Percentiles rank a stretch among this genome's conserved stretches.
Evolutionary conservation across 2,329 filamentous ascomycete genomes (phyloP).

Genomic region (Ceratocystis colombiana): DNA sequence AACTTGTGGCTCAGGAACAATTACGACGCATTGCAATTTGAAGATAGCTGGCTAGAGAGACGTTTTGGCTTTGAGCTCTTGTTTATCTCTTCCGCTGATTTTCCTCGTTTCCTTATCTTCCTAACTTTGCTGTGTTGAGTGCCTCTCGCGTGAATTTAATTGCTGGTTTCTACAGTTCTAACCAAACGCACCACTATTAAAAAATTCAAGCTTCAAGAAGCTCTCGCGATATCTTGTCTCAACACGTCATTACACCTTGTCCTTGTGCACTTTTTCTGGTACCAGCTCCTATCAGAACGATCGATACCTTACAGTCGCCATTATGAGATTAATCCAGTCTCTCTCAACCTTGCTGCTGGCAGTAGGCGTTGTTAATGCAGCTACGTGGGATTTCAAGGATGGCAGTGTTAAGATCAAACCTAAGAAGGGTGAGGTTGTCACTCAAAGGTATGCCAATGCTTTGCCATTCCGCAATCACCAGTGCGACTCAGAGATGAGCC

Average conservation of each 20-base stretch:
- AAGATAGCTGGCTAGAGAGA: constrained; percentile 9
- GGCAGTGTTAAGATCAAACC: constrained; percentile 54
- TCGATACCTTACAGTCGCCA: neutral
- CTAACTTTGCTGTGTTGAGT: neutral
- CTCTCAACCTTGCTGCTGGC: constrained; percentile 39
- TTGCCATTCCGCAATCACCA: too few relatives aligned
- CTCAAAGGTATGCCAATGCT: constrained; percentile 51
- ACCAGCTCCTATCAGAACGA: constrained; percentile 2
- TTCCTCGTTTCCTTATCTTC: neutral
- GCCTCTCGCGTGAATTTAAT: constrained; percentile 10
- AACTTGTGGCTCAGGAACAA: neutral
- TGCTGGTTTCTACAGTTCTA: constrained; percentile 14
- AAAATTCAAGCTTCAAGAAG: constrained; percentile 3
- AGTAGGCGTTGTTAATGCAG: constrained; percentile 42
- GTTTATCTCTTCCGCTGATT: neutral
- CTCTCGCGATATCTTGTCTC: constrained; percentile 9
- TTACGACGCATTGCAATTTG: constrained; percentile 5
- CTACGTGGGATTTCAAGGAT: constrained; percentile 66
- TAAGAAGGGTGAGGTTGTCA: constrained; percentile 53
- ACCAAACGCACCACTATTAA: neutral
- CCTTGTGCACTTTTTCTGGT: constrained; percentile 22
- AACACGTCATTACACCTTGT: constrained; percentile 16
- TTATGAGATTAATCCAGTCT: constrained; percentile 27
- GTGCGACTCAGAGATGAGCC: too few relatives aligned
- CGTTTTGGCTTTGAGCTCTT: constrained; percentile 11